Base-by-base conservation (phyloP, 2,329 filamentous ascomycete species). In the Fusarium fracticaudum region DNA sequence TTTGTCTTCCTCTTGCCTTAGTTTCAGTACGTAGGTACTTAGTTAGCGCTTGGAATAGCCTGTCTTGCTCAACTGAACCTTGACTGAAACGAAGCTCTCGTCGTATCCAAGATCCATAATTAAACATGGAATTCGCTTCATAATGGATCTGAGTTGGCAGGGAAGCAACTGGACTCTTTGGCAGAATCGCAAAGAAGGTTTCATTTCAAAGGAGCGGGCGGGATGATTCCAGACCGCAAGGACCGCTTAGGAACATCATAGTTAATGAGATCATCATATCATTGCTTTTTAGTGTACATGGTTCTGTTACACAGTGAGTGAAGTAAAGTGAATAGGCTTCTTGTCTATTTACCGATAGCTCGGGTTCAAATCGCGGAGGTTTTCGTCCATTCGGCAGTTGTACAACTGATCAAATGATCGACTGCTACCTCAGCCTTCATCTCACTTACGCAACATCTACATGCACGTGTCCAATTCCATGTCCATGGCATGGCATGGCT, bases 301-400 rank as follows among this genome's bases (percentile, higher is more conserved):
- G 24, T 31, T 22, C 58, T 61, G 40, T 40, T 67, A 35, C 33
- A 35, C 33, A 35, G 14, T 35, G 33, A 35, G 33, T 15, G 33
- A 35, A 35, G 33, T 35, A 35, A 26, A 37, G 24, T 29, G 24
- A 29, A 40, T 62, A 68, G 57, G 35, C 22, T 53, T 55, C 37
- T 24, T 43, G 38, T 54, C 53, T 74, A 72, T 54, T 60, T 74
- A 72, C 67, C 68, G 41, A 65, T 54, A 51, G 53, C 53, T 71
- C 57, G 67, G 71, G 59, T 68, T 64, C 67, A 51, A 60, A 64
- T n/a, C 38, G 61, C 71, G 71, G 71, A 66, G 53, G 45, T 44
- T 67, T 67, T 50, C 29, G 54, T 58, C 53, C 62, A 59, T 59
- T 71, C 71, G 72, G 57, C 71, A 74, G 62, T 73, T 71, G 35